These are phyloP conservation scores for Hapsidospora chrysogenum DNA, from an alignment of 495 filamentous ascomycete genomes.

Conservation along the genomic window DNA sequence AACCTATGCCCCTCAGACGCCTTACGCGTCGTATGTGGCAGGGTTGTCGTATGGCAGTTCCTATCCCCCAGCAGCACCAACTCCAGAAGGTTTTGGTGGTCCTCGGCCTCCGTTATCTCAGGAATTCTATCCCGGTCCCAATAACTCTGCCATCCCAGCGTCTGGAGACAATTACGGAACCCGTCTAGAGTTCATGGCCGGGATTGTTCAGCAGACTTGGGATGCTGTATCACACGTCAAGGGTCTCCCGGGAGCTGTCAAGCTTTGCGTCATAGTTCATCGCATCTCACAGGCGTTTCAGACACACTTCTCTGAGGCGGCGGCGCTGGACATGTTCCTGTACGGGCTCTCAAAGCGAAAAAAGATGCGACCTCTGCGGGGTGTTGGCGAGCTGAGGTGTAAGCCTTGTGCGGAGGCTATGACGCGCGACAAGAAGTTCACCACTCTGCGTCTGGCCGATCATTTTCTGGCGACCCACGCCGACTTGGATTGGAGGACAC, in stretches of 20 bases:
- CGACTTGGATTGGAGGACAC: not conserved
- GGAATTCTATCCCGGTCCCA: no score
- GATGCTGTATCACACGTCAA: conserved; percentile 38
- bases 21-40: no score
- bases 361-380: conserved; percentile 49
- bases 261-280: conserved; percentile 46
- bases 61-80: no score
- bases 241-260: conserved; percentile 43
- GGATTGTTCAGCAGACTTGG: conserved; percentile 45
- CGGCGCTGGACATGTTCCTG: conserved; percentile 42
- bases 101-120: no score
- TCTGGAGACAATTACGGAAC: no score
- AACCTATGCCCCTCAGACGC: no score
- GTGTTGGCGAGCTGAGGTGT: conserved; percentile 34
- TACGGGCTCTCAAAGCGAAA: no score
- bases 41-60: no score
- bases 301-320: conserved; percentile 34
- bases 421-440: not conserved
- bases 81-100: no score
- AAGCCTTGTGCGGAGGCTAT: conserved; percentile 37
- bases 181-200: conserved; percentile 41
- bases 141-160: no score
- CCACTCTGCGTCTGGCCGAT: no score
- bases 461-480: no score
- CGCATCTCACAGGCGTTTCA: conserved; percentile 39